Conservation (phyloP, 306 rosid genomes). For the Citrullus colocynthis region DNA sequence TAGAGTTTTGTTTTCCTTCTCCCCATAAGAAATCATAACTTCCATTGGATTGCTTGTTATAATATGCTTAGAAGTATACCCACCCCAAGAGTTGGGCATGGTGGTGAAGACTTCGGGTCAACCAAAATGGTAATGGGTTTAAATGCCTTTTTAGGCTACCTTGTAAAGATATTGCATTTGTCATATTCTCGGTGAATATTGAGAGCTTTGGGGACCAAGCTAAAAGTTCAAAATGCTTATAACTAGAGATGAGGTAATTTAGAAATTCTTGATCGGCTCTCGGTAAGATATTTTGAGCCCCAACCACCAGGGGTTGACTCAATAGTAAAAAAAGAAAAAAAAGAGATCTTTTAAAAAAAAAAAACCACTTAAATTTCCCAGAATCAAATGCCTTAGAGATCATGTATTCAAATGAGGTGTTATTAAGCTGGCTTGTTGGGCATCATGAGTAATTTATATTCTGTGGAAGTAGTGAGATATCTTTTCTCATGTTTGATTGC, state of each 20-base stretch:
- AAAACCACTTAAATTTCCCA: background rate
- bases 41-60: background rate
- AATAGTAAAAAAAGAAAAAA: background rate
- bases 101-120: background rate
- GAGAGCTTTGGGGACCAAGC: background rate
- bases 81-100: background rate
- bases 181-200: background rate
- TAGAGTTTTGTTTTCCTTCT: background rate
- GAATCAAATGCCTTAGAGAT: background rate
- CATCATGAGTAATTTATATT: background rate
- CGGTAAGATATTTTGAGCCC: background rate
- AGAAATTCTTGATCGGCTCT: background rate
- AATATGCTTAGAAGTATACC: background rate
- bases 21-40: background rate
- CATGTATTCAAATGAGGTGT: background rate
- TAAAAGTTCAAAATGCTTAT: background rate
- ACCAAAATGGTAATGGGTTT: background rate
- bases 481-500: background rate
- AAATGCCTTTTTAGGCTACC: background rate
- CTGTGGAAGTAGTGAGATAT: background rate
- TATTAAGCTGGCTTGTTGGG: background rate
- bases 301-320: background rate
- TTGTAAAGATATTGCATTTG: background rate
- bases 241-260: background rate
- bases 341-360: too few species aligned